These are phyloP conservation scores for Phytopythium ostracodes DNA, from an alignment of 352 stramenopile species.

Conservation along the genomic window DNA sequence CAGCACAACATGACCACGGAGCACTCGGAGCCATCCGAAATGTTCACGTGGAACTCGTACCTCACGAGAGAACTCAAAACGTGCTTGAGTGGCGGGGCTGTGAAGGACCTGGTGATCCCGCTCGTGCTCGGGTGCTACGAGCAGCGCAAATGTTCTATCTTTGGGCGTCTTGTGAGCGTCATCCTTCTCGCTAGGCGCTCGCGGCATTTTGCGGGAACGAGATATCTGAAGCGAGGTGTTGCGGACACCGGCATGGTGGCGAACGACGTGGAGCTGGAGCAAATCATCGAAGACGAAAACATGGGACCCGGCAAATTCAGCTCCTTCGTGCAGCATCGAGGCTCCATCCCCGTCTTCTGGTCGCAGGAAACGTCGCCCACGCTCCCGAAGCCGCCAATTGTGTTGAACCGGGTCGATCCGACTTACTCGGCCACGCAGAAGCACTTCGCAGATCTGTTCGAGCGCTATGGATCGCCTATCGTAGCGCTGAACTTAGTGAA, in stretches of 20 bases:
- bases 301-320: slow-evolving; percentile 92
- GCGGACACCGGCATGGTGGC: slow-evolving; percentile 98
- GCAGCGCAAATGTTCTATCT: slow-evolving; percentile 95
- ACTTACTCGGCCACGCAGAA: slow-evolving; percentile 94
- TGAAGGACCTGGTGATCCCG: slow-evolving; percentile 87
- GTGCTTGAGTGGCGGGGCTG: slow-evolving; percentile 79
- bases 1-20: slow-evolving; percentile 97
- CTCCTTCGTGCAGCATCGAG: slow-evolving; percentile 97
- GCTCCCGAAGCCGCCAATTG: slow-evolving; percentile 97
- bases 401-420: slow-evolving; percentile 95
- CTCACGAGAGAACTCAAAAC: slow-evolving; percentile 91
- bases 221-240: slow-evolving; percentile 97
- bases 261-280: slow-evolving; percentile 99
- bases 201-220: slow-evolving; percentile 97
- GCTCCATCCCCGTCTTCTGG: slow-evolving; percentile 99
- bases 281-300: slow-evolving; percentile 91
- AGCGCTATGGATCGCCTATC: slow-evolving; percentile 95
- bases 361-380: slow-evolving; percentile 98
- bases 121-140: slow-evolving; percentile 95
- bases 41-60: slow-evolving; percentile 98
- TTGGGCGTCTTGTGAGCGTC: slow-evolving; percentile 94
- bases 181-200: slow-evolving; percentile 95
- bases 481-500: slow-evolving; percentile 99
- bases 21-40: slow-evolving; percentile 83
- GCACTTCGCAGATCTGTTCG: slow-evolving; percentile 93